phyloP scores from a whole-genome alignment of 768 basidiomycete species.

The Tricholoma hemisulphureum region DNA sequence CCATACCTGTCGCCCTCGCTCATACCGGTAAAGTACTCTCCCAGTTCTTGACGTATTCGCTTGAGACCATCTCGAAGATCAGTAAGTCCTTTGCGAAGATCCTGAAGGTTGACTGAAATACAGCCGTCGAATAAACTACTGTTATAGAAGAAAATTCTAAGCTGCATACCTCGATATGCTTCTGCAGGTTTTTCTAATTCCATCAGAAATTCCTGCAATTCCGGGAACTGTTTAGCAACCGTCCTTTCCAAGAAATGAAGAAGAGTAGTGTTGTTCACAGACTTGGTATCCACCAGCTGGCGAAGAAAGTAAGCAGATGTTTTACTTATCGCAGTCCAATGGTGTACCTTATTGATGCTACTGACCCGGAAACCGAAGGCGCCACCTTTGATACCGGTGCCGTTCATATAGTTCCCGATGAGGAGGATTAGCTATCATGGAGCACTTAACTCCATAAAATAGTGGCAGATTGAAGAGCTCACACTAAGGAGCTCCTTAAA shows the following conservation, averaged over 20 bases:
- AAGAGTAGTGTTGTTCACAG: slow-evolving; percentile 88
- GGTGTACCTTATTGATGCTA: slow-evolving; percentile 89
- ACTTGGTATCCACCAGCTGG: slow-evolving; percentile 96
- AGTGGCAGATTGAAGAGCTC: slow-evolving; percentile 18
- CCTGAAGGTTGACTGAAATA: slow-evolving; percentile 75
- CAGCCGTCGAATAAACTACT: slow-evolving; percentile 5
- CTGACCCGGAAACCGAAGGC: slow-evolving; percentile 96
- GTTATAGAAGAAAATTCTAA: neutral
- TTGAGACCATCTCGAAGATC: slow-evolving; percentile 78
- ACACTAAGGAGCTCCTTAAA: slow-evolving; percentile 92
- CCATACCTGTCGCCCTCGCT: slow-evolving; percentile 76
- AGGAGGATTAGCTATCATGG: slow-evolving; percentile 75
- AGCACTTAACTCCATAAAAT: neutral
- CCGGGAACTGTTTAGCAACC: slow-evolving; percentile 81
- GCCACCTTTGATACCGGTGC: slow-evolving; percentile 91
- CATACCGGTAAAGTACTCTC: slow-evolving; percentile 74
- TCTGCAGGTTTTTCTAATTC: slow-evolving; percentile 89
- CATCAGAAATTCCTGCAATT: slow-evolving; percentile 84
- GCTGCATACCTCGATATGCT: slow-evolving; percentile 77
- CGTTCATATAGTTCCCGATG: slow-evolving; percentile 98
- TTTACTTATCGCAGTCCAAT: neutral
- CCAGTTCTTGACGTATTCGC: slow-evolving; percentile 75
- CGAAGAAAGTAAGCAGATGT: neutral
- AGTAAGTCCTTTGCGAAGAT: slow-evolving; percentile 71
- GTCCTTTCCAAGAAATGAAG: slow-evolving; percentile 93